A percentile compares a stretch with the other conserved stretches of the same genome.
phyloP scores from a whole-genome alignment of 2,329 filamentous ascomycete species.

The Calonectria leucothoes region DNA sequence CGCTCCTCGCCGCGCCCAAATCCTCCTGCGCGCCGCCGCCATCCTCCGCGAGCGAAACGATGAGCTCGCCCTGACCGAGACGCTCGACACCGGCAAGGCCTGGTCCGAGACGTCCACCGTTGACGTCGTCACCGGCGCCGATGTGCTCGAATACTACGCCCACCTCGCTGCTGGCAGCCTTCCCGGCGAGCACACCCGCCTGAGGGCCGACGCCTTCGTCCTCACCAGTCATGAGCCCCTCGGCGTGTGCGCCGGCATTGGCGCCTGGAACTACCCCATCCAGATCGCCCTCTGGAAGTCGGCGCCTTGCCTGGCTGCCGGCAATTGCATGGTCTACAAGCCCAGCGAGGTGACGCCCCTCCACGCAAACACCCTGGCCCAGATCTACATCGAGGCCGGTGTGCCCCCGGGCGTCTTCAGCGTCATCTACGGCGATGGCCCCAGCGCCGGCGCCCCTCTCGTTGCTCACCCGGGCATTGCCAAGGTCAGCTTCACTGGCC shows the following conservation, averaged over 20 bases:
- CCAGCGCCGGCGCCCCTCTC: constrained; percentile 77
- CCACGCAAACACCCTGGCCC: constrained; percentile 80
- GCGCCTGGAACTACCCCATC: constrained; percentile 93
- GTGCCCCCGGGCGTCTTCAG: constrained; percentile 88
- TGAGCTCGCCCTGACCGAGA: constrained; percentile 82
- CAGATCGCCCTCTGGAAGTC: constrained; percentile 94
- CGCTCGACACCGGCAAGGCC: constrained; percentile 87
- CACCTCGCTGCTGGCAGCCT: constrained; percentile 82
- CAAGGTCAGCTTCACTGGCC: constrained; percentile 91
- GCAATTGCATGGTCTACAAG: constrained; percentile 93
- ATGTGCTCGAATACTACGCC: constrained; percentile 89
- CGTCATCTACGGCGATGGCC: constrained; percentile 83
- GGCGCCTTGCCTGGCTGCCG: constrained; percentile 84
- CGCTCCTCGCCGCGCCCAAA: constrained; percentile 78
- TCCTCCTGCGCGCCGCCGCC: constrained; percentile 80
- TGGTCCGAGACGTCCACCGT: constrained; percentile 87
- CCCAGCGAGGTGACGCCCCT: constrained; percentile 88
- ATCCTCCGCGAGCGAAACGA: constrained; percentile 83
- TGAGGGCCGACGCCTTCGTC: constrained; percentile 82
- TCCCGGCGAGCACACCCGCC: constrained; percentile 81
- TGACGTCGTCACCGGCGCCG: constrained; percentile 84
- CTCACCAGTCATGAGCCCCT: constrained; percentile 86
- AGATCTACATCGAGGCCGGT: constrained; percentile 82
- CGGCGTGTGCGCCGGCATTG: constrained; percentile 87
- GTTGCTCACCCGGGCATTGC: constrained; percentile 78